Base-by-base conservation (phyloP, 495 filamentous ascomycete species). In the Cudoniella acicularis region DNA sequence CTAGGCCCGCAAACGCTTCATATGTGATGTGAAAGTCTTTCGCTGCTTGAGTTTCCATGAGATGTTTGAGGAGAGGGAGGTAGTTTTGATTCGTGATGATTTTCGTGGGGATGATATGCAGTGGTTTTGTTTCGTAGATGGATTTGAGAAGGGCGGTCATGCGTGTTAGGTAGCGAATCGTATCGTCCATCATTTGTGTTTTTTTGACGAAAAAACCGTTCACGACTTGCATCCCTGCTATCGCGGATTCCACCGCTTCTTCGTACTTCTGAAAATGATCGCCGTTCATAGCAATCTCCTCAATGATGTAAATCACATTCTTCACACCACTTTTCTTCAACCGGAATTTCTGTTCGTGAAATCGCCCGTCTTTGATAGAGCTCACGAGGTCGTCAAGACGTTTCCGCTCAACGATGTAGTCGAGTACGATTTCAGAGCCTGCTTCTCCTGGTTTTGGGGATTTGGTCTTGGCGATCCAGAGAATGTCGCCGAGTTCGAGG, bases 261-360 rank as follows among this genome's bases (percentile, higher is more conserved):
- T 79, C 77, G 64, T 86, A 86, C 42, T 79, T 82, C 9, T 74
- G 63, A n/a, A 72, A 64, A 23, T 72, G 70, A 11, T 73, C 72
- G 0, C 72, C 51, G 45, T 80, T 76, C 62, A 90, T 76, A 16
- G 76, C 55, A 17, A 80, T 85, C 58, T 93, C 86, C 65, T 95
- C 90, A 51, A 94, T 78, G n/a, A 95, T 72, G 63, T 94, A 95
- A 47, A 89, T 78, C 24, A 94, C 84, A 54, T 92, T 88, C 56
- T 80, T 83, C 25, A 92, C 74, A 1, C 89, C 89, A 0, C 83
- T 86, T 53, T 84, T 84, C 40, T 78, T 77, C 2, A 93, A 78
- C 1, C 90, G 85, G 62, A 91, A 93, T 64, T 95, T 94, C 62
- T 95, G 90, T 64, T 95, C 90, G 62, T 86, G 86, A 64, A 92